A percentile compares a stretch with the other conserved stretches of the same genome.
Conservation (phyloP, 495 filamentous ascomycete genomes). For the Wilcoxina mikolae region DNA sequence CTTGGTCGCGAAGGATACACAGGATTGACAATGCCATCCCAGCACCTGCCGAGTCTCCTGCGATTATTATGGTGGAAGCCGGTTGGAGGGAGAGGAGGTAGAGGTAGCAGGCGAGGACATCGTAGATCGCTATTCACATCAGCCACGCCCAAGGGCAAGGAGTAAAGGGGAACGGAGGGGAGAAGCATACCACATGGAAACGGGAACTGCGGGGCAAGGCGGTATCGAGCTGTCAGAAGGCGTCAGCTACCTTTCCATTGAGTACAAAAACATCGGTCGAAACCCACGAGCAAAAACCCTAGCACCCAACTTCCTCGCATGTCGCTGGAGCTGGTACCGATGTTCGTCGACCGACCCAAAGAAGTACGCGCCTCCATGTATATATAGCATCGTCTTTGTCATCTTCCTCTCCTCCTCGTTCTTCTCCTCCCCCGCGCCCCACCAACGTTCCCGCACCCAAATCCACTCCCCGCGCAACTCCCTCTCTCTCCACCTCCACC, state of each 20-base stretch:
- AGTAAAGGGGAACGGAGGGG: no score
- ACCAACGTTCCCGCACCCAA: slow-evolving; percentile 54
- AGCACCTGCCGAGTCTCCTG: slow-evolving; percentile 82
- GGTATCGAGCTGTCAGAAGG: slow-evolving; percentile 50
- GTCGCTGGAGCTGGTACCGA: slow-evolving; percentile 87
- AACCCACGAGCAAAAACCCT: slow-evolving; percentile 58
- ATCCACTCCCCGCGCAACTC: slow-evolving; percentile 65
- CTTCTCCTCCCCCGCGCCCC: background rate
- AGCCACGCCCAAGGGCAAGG: slow-evolving; percentile 1
- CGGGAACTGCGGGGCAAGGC: slow-evolving; percentile 82
- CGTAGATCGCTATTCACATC: slow-evolving; percentile 40
- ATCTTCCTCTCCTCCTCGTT: background rate
- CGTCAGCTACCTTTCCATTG: slow-evolving; percentile 10
- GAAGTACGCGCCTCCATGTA: slow-evolving; percentile 72
- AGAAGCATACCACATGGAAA: slow-evolving; percentile 75
- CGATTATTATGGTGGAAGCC: slow-evolving; percentile 62
- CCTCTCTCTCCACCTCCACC: slow-evolving; percentile 78
- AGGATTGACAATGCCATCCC: slow-evolving; percentile 74
- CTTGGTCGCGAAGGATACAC: slow-evolving; percentile 65
- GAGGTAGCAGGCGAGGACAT: slow-evolving; percentile 76
- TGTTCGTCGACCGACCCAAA: slow-evolving; percentile 93
- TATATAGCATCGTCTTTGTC: slow-evolving; percentile 71
- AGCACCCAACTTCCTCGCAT: slow-evolving; percentile 84
- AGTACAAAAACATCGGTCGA: slow-evolving; percentile 20
- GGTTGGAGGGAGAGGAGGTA: slow-evolving; percentile 60